Evolutionary conservation across 202 grass and related monocot species (phyloP).

Genomic region (Schoenoplectus tabernaemontani): DNA sequence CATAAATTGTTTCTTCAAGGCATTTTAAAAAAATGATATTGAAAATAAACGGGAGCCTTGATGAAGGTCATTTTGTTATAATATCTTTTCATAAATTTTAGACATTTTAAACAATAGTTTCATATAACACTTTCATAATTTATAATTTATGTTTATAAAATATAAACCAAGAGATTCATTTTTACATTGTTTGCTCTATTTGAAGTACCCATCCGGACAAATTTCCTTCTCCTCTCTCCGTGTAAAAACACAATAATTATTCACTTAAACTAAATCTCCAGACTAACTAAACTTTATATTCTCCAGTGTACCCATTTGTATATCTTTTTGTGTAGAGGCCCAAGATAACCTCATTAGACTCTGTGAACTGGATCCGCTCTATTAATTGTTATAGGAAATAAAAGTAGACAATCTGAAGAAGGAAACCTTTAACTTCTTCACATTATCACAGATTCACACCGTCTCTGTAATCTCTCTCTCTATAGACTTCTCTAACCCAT

Average conservation of each 20-base stretch:
- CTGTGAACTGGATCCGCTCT: neutral
- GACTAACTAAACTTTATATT: neutral
- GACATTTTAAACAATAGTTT: neutral
- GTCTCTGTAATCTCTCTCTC: constrained; percentile 29
- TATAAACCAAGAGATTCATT: neutral
- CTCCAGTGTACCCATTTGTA: neutral
- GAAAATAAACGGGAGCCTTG: neutral
- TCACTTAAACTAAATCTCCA: neutral
- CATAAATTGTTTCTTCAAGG: neutral
- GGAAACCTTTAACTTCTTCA: constrained; percentile 8
- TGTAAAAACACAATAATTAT: neutral
- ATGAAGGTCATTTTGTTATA: neutral
- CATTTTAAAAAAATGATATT: neutral
- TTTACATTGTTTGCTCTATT: neutral
- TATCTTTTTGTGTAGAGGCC: neutral
- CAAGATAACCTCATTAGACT: no score
- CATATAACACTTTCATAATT: neutral
- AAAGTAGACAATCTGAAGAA: neutral
- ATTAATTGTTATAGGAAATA: neutral
- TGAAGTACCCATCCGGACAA: neutral
- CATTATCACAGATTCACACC: constrained; percentile 17
- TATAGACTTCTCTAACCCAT: neutral
- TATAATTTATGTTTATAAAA: no score
- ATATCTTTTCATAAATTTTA: neutral
- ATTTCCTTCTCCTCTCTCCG: neutral